phyloP scores from a whole-genome alignment of 805 yeast species.

The Candida nanaspora region DNA sequence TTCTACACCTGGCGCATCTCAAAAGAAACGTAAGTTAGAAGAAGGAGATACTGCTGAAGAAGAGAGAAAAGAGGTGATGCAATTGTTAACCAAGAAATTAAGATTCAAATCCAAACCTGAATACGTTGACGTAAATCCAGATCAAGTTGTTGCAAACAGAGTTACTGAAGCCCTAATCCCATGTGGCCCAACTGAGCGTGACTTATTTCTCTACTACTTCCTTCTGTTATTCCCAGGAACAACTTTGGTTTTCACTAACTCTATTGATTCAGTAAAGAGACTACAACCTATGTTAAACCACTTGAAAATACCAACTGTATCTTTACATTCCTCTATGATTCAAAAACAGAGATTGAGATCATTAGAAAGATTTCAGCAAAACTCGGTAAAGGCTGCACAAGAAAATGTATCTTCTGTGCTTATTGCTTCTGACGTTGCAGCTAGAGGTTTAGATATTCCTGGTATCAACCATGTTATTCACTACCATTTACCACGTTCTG shows the following conservation, averaged over 20 bases:
- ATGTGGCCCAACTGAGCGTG: slow-evolving; percentile 87
- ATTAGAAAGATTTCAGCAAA: slow-evolving; percentile 68
- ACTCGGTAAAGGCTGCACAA: slow-evolving; percentile 26
- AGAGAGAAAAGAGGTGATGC: slow-evolving; percentile 48
- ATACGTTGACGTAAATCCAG: slow-evolving; percentile 82
- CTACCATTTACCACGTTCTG: slow-evolving; percentile 90
- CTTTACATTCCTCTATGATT: slow-evolving; percentile 89
- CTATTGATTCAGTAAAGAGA: slow-evolving; percentile 92
- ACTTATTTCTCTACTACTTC: slow-evolving; percentile 83
- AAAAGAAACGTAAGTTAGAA: too few relatives aligned
- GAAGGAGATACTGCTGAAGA: slow-evolving; percentile 15
- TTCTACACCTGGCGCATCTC: too few relatives aligned
- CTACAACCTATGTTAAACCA: slow-evolving; percentile 68
- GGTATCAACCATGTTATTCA: slow-evolving; percentile 90
- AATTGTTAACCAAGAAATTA: slow-evolving; percentile 60
- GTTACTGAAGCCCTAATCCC: slow-evolving; percentile 84
- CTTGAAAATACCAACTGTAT: slow-evolving; percentile 59
- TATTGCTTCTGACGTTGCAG: slow-evolving; percentile 96
- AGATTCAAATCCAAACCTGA: slow-evolving; percentile 64
- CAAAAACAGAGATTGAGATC: slow-evolving; percentile 88
- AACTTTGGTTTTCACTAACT: slow-evolving; percentile 85
- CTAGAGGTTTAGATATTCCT: slow-evolving; percentile 93
- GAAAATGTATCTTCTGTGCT: slow-evolving; percentile 55
- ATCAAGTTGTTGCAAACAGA: slow-evolving; percentile 64
- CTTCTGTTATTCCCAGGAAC: slow-evolving; percentile 80